phyloP scores from a whole-genome alignment of 345 rosid genomes.

The Erucastrum elatum region DNA sequence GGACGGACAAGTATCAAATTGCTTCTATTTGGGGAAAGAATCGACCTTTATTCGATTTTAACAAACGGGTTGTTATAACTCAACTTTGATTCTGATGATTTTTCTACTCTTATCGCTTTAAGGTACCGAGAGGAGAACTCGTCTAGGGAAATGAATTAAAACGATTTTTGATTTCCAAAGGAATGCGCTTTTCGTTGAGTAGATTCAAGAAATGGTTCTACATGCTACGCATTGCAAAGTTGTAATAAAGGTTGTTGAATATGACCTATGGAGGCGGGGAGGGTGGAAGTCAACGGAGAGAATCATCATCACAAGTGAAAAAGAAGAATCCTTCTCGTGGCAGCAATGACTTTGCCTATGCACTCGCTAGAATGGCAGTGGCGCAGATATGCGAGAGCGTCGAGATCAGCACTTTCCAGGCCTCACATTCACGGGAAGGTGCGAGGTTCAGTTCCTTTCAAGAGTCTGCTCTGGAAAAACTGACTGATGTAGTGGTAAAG shows the following conservation, averaged over 20 bases:
- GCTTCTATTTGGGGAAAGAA: not conserved
- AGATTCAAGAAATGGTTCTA: constrained; percentile 41
- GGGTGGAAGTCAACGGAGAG: constrained; percentile 58
- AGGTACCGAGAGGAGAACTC: constrained; percentile 16
- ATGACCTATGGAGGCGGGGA: constrained; percentile 93
- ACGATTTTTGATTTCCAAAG: not conserved
- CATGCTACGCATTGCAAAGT: constrained; percentile 43
- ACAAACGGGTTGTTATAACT: not conserved
- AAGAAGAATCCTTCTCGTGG: not conserved
- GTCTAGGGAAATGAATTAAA: constrained; percentile 3
- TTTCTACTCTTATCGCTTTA: not conserved
- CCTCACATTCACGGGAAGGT: constrained; percentile 59
- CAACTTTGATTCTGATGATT: not conserved
- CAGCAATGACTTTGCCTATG: constrained; percentile 54
- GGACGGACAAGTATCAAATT: not conserved
- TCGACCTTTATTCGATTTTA: constrained; percentile 3
- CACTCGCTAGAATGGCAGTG: constrained; percentile 65
- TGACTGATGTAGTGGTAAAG: constrained; percentile 57
- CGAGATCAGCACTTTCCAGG: constrained; percentile 28
- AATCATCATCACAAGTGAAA: not conserved
- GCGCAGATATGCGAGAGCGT: constrained; percentile 44
- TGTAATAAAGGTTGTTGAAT: constrained; percentile 69
- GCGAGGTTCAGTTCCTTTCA: constrained; percentile 82
- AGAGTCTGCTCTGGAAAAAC: constrained; percentile 62
- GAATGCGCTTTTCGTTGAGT: constrained; percentile 34